Evolutionary conservation across 2,329 filamentous ascomycete species (phyloP), one percentile per base, ranked within the genome.

Genomic region (Fusarium verticillioides): DNA sequence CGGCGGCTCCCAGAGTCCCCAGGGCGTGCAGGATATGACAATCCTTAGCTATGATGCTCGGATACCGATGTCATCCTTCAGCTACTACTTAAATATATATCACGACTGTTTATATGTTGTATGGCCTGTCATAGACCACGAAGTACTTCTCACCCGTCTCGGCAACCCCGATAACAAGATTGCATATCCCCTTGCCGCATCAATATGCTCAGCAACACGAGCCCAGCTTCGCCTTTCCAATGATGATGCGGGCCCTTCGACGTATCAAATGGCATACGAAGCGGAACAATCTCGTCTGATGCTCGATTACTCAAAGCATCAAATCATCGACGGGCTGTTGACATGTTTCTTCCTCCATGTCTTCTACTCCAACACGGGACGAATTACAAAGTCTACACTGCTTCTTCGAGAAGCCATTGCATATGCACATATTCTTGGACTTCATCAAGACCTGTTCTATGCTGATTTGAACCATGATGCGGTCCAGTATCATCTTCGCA

Each of bases 301-400:
- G 34, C 66, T 70, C 12, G 67, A 70, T 7, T 70, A 70, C 39
- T 36, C 43, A 9, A 54, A 63, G 21, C 66, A 66, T 16, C 60
- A 56, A 21, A 50, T 46, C 7, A 16, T 60, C 5, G 66, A 70
- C 2, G 67, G 66, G 1, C 12, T 70, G 9, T 52, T 70, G 6
- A 70, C 67, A 7, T 70, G 46, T 18, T 70, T 70, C 66, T 70
- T 70, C 12, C 49, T 70, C 8, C 66, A 70, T n/a, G 66, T 65
- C 3, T 66, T 60, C n/a, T 70, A 70, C 26, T 65, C 67, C 11
- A 60, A 70, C 13, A 60, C 40, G 0, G 66, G 67, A 11, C 63
- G 63, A 37, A 66, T 46, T 21, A 56, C 66, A 9, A 70, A 70
- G 34, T 70, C 67, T 7, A 70, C 67, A 8, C 23, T 70, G 1